Evolutionary conservation across 2,329 filamentous ascomycete genomes (phyloP).

Genomic region (Dothideomycetidae sp.): DNA sequence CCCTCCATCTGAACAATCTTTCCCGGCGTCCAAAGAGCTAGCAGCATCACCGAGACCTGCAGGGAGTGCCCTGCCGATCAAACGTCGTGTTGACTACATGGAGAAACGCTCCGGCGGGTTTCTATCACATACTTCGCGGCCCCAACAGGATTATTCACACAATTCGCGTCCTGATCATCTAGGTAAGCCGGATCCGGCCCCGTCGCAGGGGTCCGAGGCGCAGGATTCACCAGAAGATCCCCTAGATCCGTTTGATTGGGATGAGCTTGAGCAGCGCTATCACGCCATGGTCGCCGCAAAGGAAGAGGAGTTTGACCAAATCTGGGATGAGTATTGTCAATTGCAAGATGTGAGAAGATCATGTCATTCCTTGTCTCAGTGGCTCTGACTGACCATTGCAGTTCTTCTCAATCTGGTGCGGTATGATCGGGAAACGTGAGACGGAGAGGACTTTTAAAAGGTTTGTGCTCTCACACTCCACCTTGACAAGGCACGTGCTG

Average conservation of each 20-base stretch:
- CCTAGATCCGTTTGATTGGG: constrained; percentile 57
- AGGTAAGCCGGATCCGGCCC: background rate
- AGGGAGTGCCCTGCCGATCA: too few species aligned
- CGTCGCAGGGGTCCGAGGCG: background rate
- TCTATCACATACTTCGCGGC: too few species aligned
- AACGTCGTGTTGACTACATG: too few species aligned
- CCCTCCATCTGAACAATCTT: too few species aligned
- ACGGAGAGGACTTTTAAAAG: constrained; percentile 64
- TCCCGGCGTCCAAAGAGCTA: too few species aligned
- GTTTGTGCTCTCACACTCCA: constrained; percentile 27
- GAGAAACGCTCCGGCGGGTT: too few species aligned
- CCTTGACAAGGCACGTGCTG: constrained; percentile 10
- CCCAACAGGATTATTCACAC: too few species aligned
- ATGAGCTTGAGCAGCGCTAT: constrained; percentile 58
- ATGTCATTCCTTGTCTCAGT: background rate
- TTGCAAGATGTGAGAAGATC: constrained; percentile 14
- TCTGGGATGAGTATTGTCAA: constrained; percentile 18
- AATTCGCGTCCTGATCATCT: too few species aligned
- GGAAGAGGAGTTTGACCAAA: constrained; percentile 46
- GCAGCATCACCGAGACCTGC: too few species aligned
- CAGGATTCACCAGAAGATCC: constrained; percentile 14
- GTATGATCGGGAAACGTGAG: constrained; percentile 57
- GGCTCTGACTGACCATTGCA: constrained; percentile 26
- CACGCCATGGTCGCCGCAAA: constrained; percentile 49
- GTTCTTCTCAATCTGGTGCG: constrained; percentile 71